Evolutionary conservation across 257 asterid species (phyloP).

Genomic region (Solanum infundibuliforme): DNA sequence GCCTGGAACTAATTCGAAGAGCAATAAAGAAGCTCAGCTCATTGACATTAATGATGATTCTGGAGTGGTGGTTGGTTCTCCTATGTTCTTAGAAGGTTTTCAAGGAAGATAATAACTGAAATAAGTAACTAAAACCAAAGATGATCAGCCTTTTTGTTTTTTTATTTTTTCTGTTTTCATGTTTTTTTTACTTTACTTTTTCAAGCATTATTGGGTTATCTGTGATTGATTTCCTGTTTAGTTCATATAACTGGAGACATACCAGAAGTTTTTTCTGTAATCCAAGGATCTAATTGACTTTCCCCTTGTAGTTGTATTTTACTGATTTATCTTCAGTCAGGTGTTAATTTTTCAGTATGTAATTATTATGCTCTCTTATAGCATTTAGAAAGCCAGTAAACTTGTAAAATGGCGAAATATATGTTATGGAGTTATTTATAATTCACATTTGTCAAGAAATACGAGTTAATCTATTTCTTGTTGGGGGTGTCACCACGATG

Average conservation of each 20-base stretch:
- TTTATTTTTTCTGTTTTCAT: not conserved
- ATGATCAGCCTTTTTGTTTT: not conserved
- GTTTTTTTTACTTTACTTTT: constrained; percentile 4
- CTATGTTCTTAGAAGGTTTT: constrained; percentile 54
- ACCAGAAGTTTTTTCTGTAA: constrained; percentile 3
- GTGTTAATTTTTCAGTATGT: not conserved
- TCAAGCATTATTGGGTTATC: constrained; percentile 2
- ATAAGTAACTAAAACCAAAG: not conserved
- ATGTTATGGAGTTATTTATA: not conserved
- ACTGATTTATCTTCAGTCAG: not conserved
- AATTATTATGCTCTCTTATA: not conserved
- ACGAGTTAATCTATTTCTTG: not conserved
- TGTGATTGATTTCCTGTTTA: constrained; percentile 1
- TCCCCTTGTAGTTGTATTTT: not conserved
- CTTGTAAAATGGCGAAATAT: not conserved
- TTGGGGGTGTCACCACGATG: not conserved
- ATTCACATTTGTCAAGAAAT: not conserved
- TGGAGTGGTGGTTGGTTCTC: constrained; percentile 59
- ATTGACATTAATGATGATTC: constrained; percentile 60
- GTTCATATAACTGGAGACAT: not conserved
- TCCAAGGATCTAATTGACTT: not conserved
- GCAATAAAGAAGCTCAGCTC: constrained; percentile 10
- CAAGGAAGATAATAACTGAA: constrained; percentile 52
- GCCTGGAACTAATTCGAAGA: not conserved
- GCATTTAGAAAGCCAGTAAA: not conserved